Conservation (phyloP, 441 rosid genomes). For the Erodium moschatum region DNA sequence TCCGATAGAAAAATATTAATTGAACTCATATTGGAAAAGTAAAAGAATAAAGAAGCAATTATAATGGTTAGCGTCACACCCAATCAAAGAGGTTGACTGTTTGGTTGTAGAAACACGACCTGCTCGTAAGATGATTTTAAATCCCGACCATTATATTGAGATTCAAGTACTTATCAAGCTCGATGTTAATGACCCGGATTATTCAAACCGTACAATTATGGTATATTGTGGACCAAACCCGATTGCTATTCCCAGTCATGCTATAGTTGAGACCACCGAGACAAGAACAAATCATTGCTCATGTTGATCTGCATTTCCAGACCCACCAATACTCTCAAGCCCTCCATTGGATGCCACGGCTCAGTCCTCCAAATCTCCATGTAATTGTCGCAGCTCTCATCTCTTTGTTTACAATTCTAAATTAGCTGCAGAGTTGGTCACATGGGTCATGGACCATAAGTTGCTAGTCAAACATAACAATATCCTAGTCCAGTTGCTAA, state of each 20-base stretch:
- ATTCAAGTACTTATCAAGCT: background rate
- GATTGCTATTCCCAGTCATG: background rate
- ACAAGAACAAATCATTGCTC: background rate
- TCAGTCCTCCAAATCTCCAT: background rate
- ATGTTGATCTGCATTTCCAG: background rate
- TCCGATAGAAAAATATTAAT: too few species aligned
- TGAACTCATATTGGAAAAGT: too few species aligned
- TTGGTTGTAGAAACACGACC: too few species aligned
- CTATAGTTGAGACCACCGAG: background rate
- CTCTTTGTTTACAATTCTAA: constrained; percentile 4
- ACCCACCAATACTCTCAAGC: background rate
- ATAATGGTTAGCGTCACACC: too few species aligned
- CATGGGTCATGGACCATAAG: background rate
- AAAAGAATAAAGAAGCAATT: too few species aligned
- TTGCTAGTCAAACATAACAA: background rate
- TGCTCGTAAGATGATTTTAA: too few species aligned
- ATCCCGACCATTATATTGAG: too few species aligned
- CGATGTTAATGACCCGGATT: background rate
- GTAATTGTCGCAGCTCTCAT: background rate
- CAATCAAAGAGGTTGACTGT: too few species aligned
- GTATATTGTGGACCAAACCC: background rate
- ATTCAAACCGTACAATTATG: background rate
- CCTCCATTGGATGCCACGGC: background rate
- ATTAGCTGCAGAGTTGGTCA: background rate
- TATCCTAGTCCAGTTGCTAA: background rate